phyloP scores from a whole-genome alignment of 768 basidiomycete genomes.

The Suillus weaverae region DNA sequence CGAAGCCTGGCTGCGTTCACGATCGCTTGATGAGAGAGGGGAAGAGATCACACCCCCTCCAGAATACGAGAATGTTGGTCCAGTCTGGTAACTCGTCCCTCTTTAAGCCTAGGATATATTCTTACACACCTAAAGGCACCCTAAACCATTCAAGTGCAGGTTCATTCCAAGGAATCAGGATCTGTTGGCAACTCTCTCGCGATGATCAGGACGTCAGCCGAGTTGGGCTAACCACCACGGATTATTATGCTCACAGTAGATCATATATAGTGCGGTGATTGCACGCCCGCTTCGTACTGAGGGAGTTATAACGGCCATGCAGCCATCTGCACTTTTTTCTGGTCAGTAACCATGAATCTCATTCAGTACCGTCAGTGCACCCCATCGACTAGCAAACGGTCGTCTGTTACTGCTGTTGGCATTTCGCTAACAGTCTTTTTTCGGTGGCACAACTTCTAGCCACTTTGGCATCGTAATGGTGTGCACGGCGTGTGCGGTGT shows the following conservation, averaged over 20 bases:
- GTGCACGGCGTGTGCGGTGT: too few relatives aligned
- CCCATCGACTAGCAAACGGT: too few relatives aligned
- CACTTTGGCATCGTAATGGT: too few relatives aligned
- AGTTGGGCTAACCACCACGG: not conserved
- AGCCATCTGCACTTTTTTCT: too few relatives aligned
- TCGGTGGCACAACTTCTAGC: too few relatives aligned
- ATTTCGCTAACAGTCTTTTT: too few relatives aligned
- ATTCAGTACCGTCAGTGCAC: too few relatives aligned
- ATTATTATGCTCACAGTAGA: not conserved
- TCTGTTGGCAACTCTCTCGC: not conserved
- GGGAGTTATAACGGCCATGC: too few relatives aligned
- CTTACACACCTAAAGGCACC: not conserved
- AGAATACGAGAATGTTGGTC: not conserved
- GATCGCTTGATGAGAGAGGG: not conserved
- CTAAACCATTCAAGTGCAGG: not conserved
- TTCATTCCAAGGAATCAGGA: constrained; percentile 6
- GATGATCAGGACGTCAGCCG: not conserved
- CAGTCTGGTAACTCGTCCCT: not conserved
- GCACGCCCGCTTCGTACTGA: not conserved
- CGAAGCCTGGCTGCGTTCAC: constrained; percentile 14
- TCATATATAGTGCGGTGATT: not conserved
- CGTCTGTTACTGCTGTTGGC: too few relatives aligned
- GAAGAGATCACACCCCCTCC: not conserved
- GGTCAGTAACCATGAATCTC: too few relatives aligned
- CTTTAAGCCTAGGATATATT: not conserved